Evolutionary conservation across 2,329 filamentous ascomycete species (phyloP).

Genomic region (Orbilia javanica): DNA sequence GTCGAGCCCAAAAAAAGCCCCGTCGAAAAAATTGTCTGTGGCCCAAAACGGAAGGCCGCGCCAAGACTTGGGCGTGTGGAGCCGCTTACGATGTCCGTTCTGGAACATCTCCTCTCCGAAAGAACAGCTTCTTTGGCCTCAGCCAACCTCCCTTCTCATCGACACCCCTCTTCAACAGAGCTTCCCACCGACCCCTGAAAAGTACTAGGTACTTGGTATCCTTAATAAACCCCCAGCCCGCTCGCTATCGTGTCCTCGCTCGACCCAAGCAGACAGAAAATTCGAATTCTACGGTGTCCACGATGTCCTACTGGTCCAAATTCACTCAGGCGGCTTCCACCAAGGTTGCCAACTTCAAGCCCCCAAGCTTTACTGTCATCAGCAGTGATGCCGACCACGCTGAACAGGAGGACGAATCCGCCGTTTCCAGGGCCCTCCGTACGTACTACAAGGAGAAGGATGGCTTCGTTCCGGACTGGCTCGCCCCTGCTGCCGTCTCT

Average conservation of each 20-base stretch:
- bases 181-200: constrained; percentile 14
- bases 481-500: constrained; percentile 25
- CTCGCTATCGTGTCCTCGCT: neutral
- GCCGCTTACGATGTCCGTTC: constrained; percentile 49
- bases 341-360: constrained; percentile 49
- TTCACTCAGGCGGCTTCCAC: constrained; percentile 25
- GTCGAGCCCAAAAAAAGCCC: neutral
- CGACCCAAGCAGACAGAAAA: neutral
- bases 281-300: neutral
- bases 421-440: constrained; percentile 54
- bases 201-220: too few relatives aligned
- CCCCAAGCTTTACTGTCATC: constrained; percentile 35
- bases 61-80: constrained; percentile 45
- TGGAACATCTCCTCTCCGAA: constrained; percentile 23
- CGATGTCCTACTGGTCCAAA: constrained; percentile 38
- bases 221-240: neutral
- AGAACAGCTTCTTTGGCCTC: constrained; percentile 19
- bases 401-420: constrained; percentile 53
- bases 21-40: constrained; percentile 10
- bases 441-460: constrained; percentile 57
- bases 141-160: constrained; percentile 5
- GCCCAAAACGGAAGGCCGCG: constrained; percentile 35
- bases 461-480: constrained; percentile 56
- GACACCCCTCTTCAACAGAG: constrained; percentile 21
- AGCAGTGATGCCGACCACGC: constrained; percentile 37